Conservation (phyloP, 2,329 filamentous ascomycete genomes). For the Aurifilum marmelostoma region DNA sequence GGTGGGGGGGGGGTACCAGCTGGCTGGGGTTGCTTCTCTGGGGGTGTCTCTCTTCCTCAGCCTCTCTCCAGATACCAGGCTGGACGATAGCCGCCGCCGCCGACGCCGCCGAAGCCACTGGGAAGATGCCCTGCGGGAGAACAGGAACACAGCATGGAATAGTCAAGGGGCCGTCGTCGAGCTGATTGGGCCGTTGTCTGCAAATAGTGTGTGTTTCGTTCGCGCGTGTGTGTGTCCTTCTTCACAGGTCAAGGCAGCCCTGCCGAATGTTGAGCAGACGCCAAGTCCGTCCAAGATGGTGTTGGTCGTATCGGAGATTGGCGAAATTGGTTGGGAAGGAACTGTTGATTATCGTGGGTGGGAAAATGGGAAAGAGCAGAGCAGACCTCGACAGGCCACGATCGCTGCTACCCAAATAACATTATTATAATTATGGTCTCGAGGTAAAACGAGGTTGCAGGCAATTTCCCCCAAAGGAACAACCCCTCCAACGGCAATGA, state of each 20-base stretch:
- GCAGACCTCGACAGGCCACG: neutral
- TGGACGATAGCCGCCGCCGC: neutral
- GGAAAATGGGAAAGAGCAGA: neutral
- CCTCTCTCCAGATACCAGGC: neutral
- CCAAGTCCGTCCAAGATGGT: slow-evolving; percentile 17
- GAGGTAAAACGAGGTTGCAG: slow-evolving; percentile 11
- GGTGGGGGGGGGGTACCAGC: neutral
- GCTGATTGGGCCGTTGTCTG: slow-evolving; percentile 18
- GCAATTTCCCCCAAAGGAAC: slow-evolving; percentile 26
- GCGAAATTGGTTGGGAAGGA: slow-evolving; percentile 25
- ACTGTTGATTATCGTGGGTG: neutral
- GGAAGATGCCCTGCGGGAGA: slow-evolving; percentile 24
- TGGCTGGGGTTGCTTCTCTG: slow-evolving; percentile 27
- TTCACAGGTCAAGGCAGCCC: slow-evolving; percentile 6
- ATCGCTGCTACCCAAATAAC: neutral
- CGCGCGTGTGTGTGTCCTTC: too few species aligned
- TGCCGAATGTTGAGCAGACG: slow-evolving; percentile 17
- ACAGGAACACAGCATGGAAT: slow-evolving; percentile 25
- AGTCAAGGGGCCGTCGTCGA: slow-evolving; percentile 16
- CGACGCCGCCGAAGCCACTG: slow-evolving; percentile 1
- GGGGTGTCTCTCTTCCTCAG: slow-evolving; percentile 10
- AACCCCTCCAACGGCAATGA: neutral
- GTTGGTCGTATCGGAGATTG: slow-evolving; percentile 26
- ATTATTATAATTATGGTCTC: neutral
- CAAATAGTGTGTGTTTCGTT: too few species aligned